Percentiles rank a stretch among this genome's conserved stretches.
Evolutionary conservation across 768 basidiomycete genomes (phyloP).

Genomic region (Boletus reticulatus): DNA sequence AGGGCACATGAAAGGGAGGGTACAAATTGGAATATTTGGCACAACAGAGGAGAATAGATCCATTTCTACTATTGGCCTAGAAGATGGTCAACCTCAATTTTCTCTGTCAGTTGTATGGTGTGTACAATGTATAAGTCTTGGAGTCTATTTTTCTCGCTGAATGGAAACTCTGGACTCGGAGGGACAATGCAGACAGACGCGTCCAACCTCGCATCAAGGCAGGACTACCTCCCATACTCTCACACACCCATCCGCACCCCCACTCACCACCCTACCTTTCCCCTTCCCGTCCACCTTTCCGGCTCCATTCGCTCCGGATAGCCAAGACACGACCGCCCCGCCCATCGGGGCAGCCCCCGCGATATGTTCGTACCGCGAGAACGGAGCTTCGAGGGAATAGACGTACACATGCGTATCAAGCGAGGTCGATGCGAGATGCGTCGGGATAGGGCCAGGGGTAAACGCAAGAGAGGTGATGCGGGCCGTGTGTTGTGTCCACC

Average conservation of each 20-base stretch:
- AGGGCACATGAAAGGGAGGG: too few species aligned
- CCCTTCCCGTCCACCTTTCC: conserved; percentile 26
- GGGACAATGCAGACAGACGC: too few species aligned
- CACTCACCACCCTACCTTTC: conserved; percentile 58
- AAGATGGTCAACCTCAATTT: too few species aligned
- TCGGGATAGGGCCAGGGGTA: conserved; percentile 37
- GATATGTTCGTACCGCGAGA: conserved; percentile 69
- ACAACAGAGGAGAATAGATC: too few species aligned
- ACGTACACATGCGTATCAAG: conserved; percentile 93
- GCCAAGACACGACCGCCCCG: conserved; percentile 79
- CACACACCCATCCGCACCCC: conserved; percentile 82
- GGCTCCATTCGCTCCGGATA: conserved; percentile 18
- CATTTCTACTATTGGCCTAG: too few species aligned
- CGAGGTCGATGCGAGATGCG: conserved; percentile 82
- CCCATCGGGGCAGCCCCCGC: conserved; percentile 88
- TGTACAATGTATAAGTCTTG: too few species aligned
- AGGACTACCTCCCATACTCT: conserved; percentile 61
- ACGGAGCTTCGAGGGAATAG: conserved; percentile 71
- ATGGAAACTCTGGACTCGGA: too few species aligned
- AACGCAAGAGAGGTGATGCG: conserved; percentile 68
- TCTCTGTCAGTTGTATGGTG: too few species aligned
- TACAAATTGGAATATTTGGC: too few species aligned
- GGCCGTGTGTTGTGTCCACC: conserved; percentile 86
- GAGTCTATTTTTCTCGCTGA: too few species aligned
- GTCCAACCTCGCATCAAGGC: conserved; percentile 19